Evolutionary conservation across 208 protist genomes (phyloP).

Genomic region (Chromosphaera perkinsii): DNA sequence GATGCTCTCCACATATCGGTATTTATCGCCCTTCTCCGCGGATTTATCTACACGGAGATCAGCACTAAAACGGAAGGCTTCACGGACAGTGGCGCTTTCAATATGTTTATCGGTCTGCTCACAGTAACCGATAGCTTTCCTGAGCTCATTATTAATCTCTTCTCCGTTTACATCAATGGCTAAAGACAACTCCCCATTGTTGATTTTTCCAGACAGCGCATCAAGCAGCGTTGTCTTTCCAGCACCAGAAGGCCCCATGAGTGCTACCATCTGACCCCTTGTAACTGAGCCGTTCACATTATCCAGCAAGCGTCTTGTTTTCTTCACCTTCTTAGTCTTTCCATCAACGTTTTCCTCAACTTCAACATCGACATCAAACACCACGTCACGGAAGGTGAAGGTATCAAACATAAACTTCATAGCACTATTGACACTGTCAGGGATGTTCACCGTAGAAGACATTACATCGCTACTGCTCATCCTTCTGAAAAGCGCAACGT

Average conservation of each 20-base stretch:
- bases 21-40: background rate
- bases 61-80: background rate
- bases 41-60: background rate
- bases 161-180: constrained; percentile 3
- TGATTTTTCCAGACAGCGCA: background rate
- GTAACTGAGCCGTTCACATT: background rate
- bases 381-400: too few relatives aligned
- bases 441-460: too few relatives aligned
- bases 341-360: background rate
- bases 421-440: too few relatives aligned
- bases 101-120: constrained; percentile 17
- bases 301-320: too few relatives aligned
- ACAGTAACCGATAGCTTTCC: background rate
- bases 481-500: too few relatives aligned
- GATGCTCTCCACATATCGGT: background rate
- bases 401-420: too few relatives aligned
- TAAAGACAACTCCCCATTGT: background rate
- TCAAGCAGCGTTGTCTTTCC: constrained; percentile 34
- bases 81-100: background rate
- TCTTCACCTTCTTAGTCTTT: background rate
- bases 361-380: background rate
- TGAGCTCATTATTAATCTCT: background rate
- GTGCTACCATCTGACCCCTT: constrained; percentile 26
- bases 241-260: constrained; percentile 30
- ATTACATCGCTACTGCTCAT: too few relatives aligned